Base-by-base conservation (phyloP, 345 rosid genomes). In the Salix dunnii region DNA sequence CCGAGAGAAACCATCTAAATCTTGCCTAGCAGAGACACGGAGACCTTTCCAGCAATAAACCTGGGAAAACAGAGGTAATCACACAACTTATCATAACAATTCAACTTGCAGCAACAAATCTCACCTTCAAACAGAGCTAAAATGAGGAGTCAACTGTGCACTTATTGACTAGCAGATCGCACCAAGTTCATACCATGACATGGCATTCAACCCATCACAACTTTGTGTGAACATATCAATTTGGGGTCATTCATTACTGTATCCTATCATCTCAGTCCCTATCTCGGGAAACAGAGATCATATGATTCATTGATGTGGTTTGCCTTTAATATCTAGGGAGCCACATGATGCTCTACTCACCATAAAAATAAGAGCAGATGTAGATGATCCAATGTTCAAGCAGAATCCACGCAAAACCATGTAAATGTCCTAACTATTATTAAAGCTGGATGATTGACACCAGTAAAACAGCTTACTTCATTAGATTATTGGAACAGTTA, bases 31-130 rank as follows among this genome's bases (percentile, higher is more conserved):
- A 68, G 99, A 79, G 80, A 91, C 80, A 20, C 97, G 91, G 27
- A 96, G 91, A 80, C 99, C 99, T 85, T 96, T 96, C 98, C 99
- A 96, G 88, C 99, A 96, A 77, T 93, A 96, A 78, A 93, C 99
- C 99, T 93, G 87, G 76, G 82, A 63, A 51, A 67, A 63, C 63
- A 55, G 20, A 16, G 28, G 28, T 21, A 9, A 58, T 30, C 40
- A 23, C 21, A 20, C 40, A 0, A 30, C 13, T 28, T 20, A 25
- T 62, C n/a, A 73, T 43, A 16, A 33, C 31, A 12, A 63, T 17
- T 33, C 62, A 20, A 30, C 48, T 49, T 74, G 31, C 69, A 43
- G 27, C 42, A 20, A 21, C 65, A 31, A 20, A 55, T 4, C 11
- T 58, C 25, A 58, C 28, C 28, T 58, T 23, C 11, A 58, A 58